Evolutionary conservation across 2,329 filamentous ascomycete species (phyloP), one percentile per base, ranked within the genome.

Genomic region (Hypoxylon rubiginosum): DNA sequence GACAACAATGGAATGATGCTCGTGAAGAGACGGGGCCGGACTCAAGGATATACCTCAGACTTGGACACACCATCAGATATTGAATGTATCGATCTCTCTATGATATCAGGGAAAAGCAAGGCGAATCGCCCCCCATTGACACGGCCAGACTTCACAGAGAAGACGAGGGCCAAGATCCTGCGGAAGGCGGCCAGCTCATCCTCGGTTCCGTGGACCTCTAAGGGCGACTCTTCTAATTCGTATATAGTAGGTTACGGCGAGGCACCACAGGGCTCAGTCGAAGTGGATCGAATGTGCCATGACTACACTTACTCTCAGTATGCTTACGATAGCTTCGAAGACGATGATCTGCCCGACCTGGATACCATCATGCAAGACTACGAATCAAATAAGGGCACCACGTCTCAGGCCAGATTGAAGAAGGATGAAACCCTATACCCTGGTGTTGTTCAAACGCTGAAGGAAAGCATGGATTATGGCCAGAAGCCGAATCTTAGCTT

Each of bases 401-500:
- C 41, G 19, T 58, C 63, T 10, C 69, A 55, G 26, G 46, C 58
- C 3, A 46, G 9, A 24, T 30, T 52, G 1, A 63, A 30, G 10
- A 63, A 30, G 10, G 71, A 76, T 30, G 70, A 75, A 59, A 77
- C 75, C 9, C 50, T 77, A 15, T 74, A 73, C 49, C 73, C 74
- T 26, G 74, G 75, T 34, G 62, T 72, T 46, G 64, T 74, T 17
- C 48, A 74, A 4, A 71, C 70, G 3, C 51, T 75, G 36, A 72
- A 71, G 52, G 73, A 76, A 65, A 76, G 75, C 54, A 71, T 74
- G 19, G 71, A 73, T 64, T 69, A 73, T 64, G 74, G 74, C 58
- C 71, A 66, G 68, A 67, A 74, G 41, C 63, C 74, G 28, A 72
- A 75, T 68, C 73, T 76, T 8, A 77, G 75, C 68, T 76, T 77